These are phyloP conservation scores for Neovahlkampfia damariscottae DNA, from an alignment of 78 protist species.

Conservation along the genomic window DNA sequence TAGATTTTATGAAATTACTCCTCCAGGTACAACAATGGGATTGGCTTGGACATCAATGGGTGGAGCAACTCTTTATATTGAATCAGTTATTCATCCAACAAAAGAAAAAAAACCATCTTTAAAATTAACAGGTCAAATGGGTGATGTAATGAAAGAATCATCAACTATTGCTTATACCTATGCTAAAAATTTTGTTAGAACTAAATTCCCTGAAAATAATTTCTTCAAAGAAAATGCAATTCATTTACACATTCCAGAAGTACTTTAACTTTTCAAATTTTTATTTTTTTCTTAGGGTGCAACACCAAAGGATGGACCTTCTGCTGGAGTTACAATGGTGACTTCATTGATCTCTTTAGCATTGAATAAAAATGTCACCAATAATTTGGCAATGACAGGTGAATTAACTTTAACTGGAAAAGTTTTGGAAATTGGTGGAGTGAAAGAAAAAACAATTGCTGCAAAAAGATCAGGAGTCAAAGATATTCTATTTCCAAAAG, in stretches of 20 bases:
- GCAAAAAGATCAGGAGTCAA: conserved; percentile 63
- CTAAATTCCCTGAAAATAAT: too few relatives aligned
- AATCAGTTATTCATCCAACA: conserved; percentile 20
- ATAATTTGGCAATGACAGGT: conserved; percentile 80
- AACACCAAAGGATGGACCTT: conserved; percentile 78
- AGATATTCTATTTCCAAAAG: conserved; percentile 57
- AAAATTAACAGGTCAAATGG: conserved; percentile 41
- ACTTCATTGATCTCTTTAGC: conserved; percentile 69
- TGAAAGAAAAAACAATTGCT: conserved; percentile 77
- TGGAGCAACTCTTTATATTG: conserved; percentile 45
- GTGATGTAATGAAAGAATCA: conserved; percentile 83
- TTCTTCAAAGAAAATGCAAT: conserved; percentile 18
- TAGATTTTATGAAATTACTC: conserved; percentile 39
- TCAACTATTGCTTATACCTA: conserved; percentile 51
- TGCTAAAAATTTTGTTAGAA: conserved; percentile 32
- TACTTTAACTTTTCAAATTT: too few relatives aligned
- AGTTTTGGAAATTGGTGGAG: conserved; percentile 77
- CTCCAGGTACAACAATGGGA: conserved; percentile 75
- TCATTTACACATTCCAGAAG: conserved; percentile 84
- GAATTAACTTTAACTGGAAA: conserved; percentile 61
- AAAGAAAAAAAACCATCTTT: conserved; percentile 5
- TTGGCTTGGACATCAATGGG: conserved; percentile 74
- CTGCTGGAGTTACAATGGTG: conserved; percentile 76
- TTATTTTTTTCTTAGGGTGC: too few relatives aligned
- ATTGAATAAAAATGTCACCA: conserved; percentile 18